phyloP scores from a whole-genome alignment of 2,329 filamentous ascomycete species.

The Thielaviopsis cerberus region DNA sequence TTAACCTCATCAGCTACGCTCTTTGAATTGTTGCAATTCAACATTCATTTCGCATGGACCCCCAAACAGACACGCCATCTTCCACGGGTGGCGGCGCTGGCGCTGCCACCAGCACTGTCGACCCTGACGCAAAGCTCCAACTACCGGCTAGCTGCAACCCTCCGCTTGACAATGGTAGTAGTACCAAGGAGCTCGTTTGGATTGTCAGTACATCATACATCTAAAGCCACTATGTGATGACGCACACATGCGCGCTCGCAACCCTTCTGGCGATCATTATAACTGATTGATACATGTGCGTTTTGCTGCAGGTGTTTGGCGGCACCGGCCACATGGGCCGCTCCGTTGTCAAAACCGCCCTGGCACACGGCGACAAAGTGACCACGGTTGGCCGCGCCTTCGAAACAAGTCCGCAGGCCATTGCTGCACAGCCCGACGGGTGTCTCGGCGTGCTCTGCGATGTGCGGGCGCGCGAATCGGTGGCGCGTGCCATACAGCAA shows the following conservation, averaged over 20 bases:
- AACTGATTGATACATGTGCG: not conserved
- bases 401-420: constrained; percentile 54
- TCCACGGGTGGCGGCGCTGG: not conserved
- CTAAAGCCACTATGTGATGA: constrained; percentile 2
- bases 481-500: constrained; percentile 49
- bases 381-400: constrained; percentile 69
- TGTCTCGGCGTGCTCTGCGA: constrained; percentile 77
- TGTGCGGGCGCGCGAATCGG: constrained; percentile 64
- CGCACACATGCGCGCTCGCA: not conserved
- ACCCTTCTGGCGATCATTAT: not conserved
- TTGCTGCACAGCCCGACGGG: constrained; percentile 52
- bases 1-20: no score
- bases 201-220: constrained; percentile 39
- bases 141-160: constrained; percentile 78
- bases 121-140: constrained; percentile 25
- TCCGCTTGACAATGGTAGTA: constrained; percentile 50
- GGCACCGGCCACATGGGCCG: constrained; percentile 95
- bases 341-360: constrained; percentile 65
- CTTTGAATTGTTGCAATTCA: not conserved
- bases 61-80: not conserved
- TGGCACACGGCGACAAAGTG: constrained; percentile 67
- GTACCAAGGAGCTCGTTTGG: constrained; percentile 66
- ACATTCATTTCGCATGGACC: not conserved
- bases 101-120: not conserved
- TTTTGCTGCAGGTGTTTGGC: constrained; percentile 53